Base-by-base conservation (phyloP, 2,329 filamentous ascomycete genomes). In the Rutstroemia sp. region DNA sequence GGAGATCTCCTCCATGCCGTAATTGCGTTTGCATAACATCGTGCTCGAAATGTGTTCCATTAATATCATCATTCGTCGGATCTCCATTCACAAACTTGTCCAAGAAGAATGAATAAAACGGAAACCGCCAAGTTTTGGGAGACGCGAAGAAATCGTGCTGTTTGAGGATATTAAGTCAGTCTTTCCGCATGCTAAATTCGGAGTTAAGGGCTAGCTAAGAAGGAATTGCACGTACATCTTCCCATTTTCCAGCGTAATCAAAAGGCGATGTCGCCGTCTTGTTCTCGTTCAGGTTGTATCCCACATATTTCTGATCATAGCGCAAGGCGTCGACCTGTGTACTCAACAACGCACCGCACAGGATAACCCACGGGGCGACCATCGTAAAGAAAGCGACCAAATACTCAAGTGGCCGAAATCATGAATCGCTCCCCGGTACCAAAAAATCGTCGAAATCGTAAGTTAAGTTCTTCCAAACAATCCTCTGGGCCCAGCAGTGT, bases 71-170 rank as follows among this genome's bases (percentile, higher is more conserved):
- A 64, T 86, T 86, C 2, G 73, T 74, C 7, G 83, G 82, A 21
- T 59, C 57, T 19, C 83, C 83, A 63, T 86, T 85, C 44, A 83
- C 81, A 63, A 80, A 86, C 58, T 81, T 73, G 66, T 86, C 83
- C 10, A 84, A 69, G 65, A 84, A 84, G 47, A 86, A 71, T 8
- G 81, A 83, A 66, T 87, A 87, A 64, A 85, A 80, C 0, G 83
- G 83, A 59, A 86, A 78, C 25, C 83, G 75, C 83, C 83, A 87
- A 62, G 81, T 86, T 0, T 72, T 66, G 1, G 83, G 83, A 19
- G 82, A 85, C 0, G 73, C 70, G 17, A 70, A 66, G 61, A 80
- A 85, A 4, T 65, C 69, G 65, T 82, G 78, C 59, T 75, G 27
- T 23, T 6, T 36, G 12, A 30, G 46, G 8, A 16, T 12, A 25